A percentile compares a stretch with the other conserved stretches of the same genome.
Evolutionary conservation across 768 basidiomycete species (phyloP).

Genomic region (Leccinum barrowsii): DNA sequence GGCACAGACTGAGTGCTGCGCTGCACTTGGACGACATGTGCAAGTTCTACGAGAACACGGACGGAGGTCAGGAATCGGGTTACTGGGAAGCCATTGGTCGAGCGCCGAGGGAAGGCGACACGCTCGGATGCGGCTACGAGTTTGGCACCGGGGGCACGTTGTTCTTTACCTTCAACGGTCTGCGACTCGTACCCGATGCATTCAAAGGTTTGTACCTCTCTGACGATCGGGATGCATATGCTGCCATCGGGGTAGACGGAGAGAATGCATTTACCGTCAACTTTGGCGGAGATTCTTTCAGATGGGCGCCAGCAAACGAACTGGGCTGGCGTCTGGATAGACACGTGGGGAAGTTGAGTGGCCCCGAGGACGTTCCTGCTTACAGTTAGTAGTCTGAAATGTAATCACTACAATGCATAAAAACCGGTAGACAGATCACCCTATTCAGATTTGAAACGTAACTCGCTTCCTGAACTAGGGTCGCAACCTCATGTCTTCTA

Average conservation of each 20-base stretch:
- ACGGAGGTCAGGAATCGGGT: conserved; percentile 56
- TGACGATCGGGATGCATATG: conserved; percentile 52
- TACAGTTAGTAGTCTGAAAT: conserved; percentile 2
- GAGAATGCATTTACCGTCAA: conserved; percentile 52
- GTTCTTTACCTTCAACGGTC: conserved; percentile 58
- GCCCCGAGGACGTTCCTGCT: conserved; percentile 42
- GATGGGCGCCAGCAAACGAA: conserved; percentile 63
- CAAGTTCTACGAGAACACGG: conserved; percentile 69
- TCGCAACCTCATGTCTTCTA: conserved; percentile 34
- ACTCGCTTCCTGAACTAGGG: background rate
- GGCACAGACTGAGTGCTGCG: conserved; percentile 64
- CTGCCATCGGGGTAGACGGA: conserved; percentile 49
- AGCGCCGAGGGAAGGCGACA: conserved; percentile 44
- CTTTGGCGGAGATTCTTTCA: conserved; percentile 59
- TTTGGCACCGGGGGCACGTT: conserved; percentile 43
- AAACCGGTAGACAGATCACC: too few species aligned
- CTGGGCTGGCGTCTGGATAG: conserved; percentile 64
- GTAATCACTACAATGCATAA: background rate
- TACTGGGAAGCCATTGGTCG: conserved; percentile 29
- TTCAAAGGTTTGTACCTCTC: conserved; percentile 49
- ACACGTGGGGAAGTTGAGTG: conserved; percentile 49
- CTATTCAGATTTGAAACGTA: background rate
- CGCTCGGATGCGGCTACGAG: conserved; percentile 62
- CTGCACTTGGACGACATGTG: conserved; percentile 69
- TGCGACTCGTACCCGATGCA: conserved; percentile 46